Conservation (phyloP, 2,329 filamentous ascomycete species). For the Fusarium kyushuense region DNA sequence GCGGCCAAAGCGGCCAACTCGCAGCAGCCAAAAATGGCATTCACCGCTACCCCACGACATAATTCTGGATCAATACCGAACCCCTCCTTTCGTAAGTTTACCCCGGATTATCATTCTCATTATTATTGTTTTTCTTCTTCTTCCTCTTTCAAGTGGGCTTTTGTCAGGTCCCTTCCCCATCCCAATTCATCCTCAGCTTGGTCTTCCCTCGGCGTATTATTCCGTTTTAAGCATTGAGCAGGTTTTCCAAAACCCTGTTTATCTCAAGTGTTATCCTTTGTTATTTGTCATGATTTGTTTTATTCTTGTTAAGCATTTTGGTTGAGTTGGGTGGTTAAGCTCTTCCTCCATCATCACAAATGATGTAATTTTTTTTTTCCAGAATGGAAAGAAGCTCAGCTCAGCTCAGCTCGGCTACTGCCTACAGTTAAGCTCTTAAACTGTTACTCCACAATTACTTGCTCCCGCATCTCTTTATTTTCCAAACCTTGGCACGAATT, state of each 20-base stretch:
- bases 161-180: neutral
- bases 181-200: conserved; percentile 7
- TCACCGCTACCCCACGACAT: conserved; percentile 34
- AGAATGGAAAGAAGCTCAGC: conserved; percentile 7
- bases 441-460: conserved; percentile 39
- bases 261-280: neutral
- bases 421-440: conserved; percentile 14
- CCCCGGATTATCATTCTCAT: conserved; percentile 21
- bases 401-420: conserved; percentile 18
- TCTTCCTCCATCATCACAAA: conserved; percentile 13
- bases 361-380: conserved; percentile 45
- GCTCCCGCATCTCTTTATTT: conserved; percentile 33
- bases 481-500: conserved; percentile 13
- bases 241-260: conserved; percentile 9
- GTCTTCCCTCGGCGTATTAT: conserved; percentile 13
- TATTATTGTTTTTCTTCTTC: neutral
- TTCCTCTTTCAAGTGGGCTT: conserved; percentile 13
- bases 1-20: conserved; percentile 35
- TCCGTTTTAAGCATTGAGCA: conserved; percentile 8
- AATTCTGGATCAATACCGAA: conserved; percentile 54
- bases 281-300: conserved; percentile 6
- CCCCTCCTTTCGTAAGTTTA: conserved; percentile 65
- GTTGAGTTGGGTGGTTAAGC: conserved; percentile 1
- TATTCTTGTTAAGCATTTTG: conserved; percentile 4
- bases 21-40: conserved; percentile 32